These are phyloP conservation scores for Gastrolobium bilobum DNA, from an alignment of 306 rosid genomes.

Conservation along the genomic window DNA sequence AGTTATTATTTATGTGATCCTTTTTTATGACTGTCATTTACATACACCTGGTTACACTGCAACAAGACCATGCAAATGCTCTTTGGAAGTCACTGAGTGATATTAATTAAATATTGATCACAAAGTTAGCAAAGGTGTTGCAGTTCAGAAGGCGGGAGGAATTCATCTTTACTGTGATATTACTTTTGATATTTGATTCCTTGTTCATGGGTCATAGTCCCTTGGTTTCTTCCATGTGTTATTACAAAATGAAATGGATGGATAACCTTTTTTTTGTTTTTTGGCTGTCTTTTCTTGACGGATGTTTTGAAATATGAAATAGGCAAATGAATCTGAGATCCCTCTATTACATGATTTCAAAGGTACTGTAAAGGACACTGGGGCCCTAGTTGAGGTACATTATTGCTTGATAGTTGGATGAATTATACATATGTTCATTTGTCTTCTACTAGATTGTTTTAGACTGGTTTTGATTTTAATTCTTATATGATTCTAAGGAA, in stretches of 20 bases:
- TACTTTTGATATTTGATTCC: conserved; percentile 35
- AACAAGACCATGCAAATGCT: conserved; percentile 9
- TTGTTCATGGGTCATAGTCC: conserved; percentile 39
- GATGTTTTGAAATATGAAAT: conserved; percentile 41
- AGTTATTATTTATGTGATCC: not conserved
- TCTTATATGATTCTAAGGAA: conserved; percentile 65
- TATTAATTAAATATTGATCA: conserved; percentile 16
- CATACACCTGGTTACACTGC: not conserved
- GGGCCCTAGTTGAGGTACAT: conserved; percentile 78
- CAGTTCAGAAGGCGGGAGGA: conserved; percentile 27
- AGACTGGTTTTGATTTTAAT: conserved; percentile 14
- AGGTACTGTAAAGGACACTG: conserved; percentile 70
- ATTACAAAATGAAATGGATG: conserved; percentile 27
- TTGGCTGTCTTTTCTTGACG: conserved; percentile 34
- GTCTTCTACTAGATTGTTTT: conserved; percentile 22
- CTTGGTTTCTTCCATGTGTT: conserved; percentile 38
- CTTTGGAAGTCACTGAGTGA: not conserved
- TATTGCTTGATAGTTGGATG: conserved; percentile 35
- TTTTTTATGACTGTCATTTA: not conserved
- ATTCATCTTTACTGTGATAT: conserved; percentile 31
- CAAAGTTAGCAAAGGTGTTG: not conserved
- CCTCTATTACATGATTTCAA: conserved; percentile 84
- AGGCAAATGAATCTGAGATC: conserved; percentile 95
- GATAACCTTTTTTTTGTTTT: conserved; percentile 22
- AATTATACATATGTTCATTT: not conserved